Base-by-base conservation (phyloP, 352 stramenopile species). In the Phytophthora brassicae region DNA sequence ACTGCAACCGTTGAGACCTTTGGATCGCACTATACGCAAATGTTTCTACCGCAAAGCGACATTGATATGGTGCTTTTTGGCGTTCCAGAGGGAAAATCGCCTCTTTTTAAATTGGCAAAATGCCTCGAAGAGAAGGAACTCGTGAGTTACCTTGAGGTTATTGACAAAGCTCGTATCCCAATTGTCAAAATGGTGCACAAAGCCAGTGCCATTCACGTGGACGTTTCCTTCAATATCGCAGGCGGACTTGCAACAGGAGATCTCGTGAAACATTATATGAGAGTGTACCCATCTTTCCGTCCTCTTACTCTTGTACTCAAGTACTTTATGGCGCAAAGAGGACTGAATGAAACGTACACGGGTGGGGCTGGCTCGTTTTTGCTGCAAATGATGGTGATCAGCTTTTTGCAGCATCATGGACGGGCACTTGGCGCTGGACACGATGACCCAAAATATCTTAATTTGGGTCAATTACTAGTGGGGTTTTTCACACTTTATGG, bases 401-500 rank as follows among this genome's bases (percentile, higher is more conserved):
- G 88, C 60, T 98, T 97, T 60, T 72, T 98, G 35, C 96, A 99
- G 70, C 88, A 98, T 55, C 64, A 94, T 38, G 78, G 89, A 19
- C 78, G 86, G 8, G 64, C 81, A 3, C 60, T 89, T 1, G 71
- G 68, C 14, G 53, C 74, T 2, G 57, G 82, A 36, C 71, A 88
- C 42, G 74, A 86, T 13, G 84, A 93, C 51, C 72, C 77, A 0
- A 79, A 84, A 52, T 78, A 84, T 66, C 90, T 93, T 60, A 98
- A 98, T 66, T 82, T 99, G 19, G 96, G 95, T 0, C 80, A 88
- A 13, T 63, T 98, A 31, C 72, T 99, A 16, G 23, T 99, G 5
- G 94, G 96, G 17, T 99, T 98, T 72, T 95, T 98, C 46, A 95
- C 97, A 56, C 77, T 98, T 12, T 98, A 98, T 46, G 92, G 92